These are phyloP conservation scores for Suillus americanus DNA, from an alignment of 768 basidiomycete species.

Conservation along the genomic window DNA sequence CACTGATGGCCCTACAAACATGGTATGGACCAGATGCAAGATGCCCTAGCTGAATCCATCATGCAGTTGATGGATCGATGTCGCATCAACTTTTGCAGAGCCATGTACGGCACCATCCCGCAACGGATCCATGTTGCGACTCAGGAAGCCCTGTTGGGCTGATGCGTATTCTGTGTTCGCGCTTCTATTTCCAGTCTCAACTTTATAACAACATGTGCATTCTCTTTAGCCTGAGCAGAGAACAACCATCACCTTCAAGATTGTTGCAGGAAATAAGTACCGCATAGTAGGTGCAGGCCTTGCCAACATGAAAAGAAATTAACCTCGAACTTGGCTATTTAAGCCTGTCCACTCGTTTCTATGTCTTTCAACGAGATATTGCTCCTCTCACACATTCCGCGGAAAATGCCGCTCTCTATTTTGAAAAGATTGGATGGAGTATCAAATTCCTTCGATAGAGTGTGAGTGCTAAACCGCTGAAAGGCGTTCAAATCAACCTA, in stretches of 20 bases:
- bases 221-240: not conserved
- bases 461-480: not conserved
- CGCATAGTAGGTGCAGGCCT: not conserved
- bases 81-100: not conserved
- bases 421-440: constrained; percentile 41
- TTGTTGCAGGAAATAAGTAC: not conserved
- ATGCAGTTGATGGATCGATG: not conserved
- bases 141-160: too few species aligned
- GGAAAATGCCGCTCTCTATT: constrained; percentile 52
- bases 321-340: not conserved
- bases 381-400: constrained; percentile 58
- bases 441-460: constrained; percentile 49
- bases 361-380: constrained; percentile 52
- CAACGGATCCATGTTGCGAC: too few species aligned
- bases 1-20: too few species aligned
- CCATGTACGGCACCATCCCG: too few species aligned
- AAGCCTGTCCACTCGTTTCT: constrained; percentile 5
- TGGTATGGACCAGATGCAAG: not conserved
- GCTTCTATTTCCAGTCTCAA: too few species aligned
- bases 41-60: not conserved
- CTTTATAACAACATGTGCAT: too few species aligned
- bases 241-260: not conserved
- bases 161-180: too few species aligned
- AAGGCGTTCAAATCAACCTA: constrained; percentile 24
- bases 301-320: not conserved